Conservation (phyloP, 352 stramenopile species). For the Phytophthora ohioensis region DNA sequence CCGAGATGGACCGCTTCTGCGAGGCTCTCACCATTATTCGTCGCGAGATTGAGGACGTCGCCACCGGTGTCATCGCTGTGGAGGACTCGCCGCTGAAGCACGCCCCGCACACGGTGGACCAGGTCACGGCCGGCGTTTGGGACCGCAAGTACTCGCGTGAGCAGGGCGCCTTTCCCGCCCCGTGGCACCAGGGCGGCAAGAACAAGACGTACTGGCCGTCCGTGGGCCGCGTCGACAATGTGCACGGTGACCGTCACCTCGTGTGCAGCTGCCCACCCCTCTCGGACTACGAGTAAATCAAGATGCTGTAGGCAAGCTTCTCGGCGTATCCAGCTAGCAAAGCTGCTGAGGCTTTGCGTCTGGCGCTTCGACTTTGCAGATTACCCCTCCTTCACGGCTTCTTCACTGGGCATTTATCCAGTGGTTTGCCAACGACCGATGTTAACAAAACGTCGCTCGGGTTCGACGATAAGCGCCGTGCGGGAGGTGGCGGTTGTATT, state of each 20-base stretch:
- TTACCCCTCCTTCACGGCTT: constrained; percentile 28
- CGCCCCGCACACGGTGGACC: constrained; percentile 97
- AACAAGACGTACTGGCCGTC: constrained; percentile 99
- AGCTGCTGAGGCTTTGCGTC: constrained; percentile 32
- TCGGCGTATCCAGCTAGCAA: constrained; percentile 20
- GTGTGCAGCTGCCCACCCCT: constrained; percentile 98
- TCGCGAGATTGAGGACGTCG: constrained; percentile 98
- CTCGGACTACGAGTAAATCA: constrained; percentile 89
- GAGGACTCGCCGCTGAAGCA: constrained; percentile 96
- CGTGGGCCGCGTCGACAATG: constrained; percentile 98
- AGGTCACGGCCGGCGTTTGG: constrained; percentile 95
- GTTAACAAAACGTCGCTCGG: constrained; percentile 30
- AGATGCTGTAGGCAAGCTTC: constrained; percentile 8
- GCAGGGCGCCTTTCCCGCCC: constrained; percentile 95
- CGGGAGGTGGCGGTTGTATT: constrained; percentile 19
- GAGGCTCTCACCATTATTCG: constrained; percentile 97
- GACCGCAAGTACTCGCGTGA: constrained; percentile 95
- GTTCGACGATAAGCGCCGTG: constrained; percentile 27
- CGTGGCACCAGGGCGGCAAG: constrained; percentile 92
- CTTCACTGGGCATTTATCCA: constrained; percentile 21
- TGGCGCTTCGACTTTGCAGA: constrained; percentile 26
- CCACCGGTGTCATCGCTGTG: constrained; percentile 90
- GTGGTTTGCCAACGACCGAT: constrained; percentile 34
- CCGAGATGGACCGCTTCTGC: constrained; percentile 98
- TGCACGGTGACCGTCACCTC: constrained; percentile 98